Conservation (phyloP, 2,329 filamentous ascomycete species). For the Aureobasidium sp. region DNA sequence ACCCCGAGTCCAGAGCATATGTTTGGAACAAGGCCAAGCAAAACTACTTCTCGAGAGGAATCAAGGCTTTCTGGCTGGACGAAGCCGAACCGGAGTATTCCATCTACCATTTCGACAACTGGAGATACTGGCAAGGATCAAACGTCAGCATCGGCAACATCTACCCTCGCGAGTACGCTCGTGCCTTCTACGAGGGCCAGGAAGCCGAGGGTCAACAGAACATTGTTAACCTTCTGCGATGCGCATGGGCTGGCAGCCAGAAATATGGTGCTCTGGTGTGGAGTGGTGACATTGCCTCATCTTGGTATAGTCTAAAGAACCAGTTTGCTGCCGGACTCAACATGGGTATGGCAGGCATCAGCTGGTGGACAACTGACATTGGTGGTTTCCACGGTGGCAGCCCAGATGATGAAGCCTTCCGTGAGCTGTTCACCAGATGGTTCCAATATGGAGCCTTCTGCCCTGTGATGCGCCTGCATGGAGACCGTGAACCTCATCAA, state of each 20-base stretch:
- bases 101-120: slow-evolving; percentile 59
- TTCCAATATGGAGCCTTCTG: slow-evolving; percentile 63
- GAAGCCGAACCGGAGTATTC: slow-evolving; percentile 61
- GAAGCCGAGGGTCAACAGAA: slow-evolving; percentile 44
- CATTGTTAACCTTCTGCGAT: slow-evolving; percentile 52
- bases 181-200: slow-evolving; percentile 54
- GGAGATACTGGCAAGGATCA: slow-evolving; percentile 50
- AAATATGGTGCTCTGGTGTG: slow-evolving; percentile 58
- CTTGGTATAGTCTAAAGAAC: slow-evolving; percentile 51
- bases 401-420: slow-evolving; percentile 46
- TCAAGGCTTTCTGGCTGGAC: slow-evolving; percentile 60
- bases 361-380: slow-evolving; percentile 65
- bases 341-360: slow-evolving; percentile 56
- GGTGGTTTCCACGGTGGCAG: slow-evolving; percentile 61
- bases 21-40: slow-evolving; percentile 52
- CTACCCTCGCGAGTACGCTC: slow-evolving; percentile 51
- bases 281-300: slow-evolving; percentile 59
- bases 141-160: slow-evolving; percentile 52
- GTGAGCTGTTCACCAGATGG: slow-evolving; percentile 58
- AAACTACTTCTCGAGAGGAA: slow-evolving; percentile 55
- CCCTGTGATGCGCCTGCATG: slow-evolving; percentile 60
- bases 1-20: slow-evolving; percentile 49
- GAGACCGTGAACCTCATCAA: slow-evolving; percentile 54
- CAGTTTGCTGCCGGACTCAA: slow-evolving; percentile 57
- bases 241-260: slow-evolving; percentile 52